phyloP scores from a whole-genome alignment of 2,329 filamentous ascomycete genomes.

The Exophiala bonariae region DNA sequence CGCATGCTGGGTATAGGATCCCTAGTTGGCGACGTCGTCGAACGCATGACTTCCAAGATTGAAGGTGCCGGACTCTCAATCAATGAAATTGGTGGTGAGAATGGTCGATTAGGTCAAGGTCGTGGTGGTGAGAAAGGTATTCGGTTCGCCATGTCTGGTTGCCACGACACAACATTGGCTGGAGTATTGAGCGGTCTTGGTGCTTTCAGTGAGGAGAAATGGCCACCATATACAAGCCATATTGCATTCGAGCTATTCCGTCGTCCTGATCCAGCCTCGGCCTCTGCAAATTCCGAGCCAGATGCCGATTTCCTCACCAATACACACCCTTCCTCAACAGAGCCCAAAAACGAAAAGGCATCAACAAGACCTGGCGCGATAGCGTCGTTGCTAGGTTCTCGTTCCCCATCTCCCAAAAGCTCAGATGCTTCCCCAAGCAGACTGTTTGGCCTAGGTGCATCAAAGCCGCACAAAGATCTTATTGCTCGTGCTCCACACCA shows the following conservation, averaged over 20 bases:
- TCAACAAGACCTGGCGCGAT: constrained; percentile 21
- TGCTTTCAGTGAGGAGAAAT: constrained; percentile 69
- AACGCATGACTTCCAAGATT: constrained; percentile 69
- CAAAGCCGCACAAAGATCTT: constrained; percentile 17
- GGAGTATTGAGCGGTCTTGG: constrained; percentile 76
- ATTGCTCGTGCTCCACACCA: constrained; percentile 63
- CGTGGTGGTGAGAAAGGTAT: constrained; percentile 55
- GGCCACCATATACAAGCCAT: constrained; percentile 93
- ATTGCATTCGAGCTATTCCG: constrained; percentile 89
- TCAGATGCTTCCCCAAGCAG: constrained; percentile 15
- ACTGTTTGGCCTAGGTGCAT: constrained; percentile 46
- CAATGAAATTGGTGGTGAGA: constrained; percentile 47
- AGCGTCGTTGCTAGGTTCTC: constrained; percentile 28
- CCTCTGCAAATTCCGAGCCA: constrained; percentile 32
- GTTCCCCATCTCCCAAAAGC: constrained; percentile 28
- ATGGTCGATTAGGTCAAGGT: constrained; percentile 41
- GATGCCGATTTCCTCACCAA: constrained; percentile 16
- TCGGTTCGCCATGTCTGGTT: constrained; percentile 78
- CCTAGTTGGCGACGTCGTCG: constrained; percentile 79
- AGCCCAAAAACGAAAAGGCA: constrained; percentile 26
- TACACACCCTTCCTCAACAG: constrained; percentile 31
- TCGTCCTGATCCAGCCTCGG: constrained; percentile 38
- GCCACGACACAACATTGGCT: constrained; percentile 91
- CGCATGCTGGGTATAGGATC: constrained; percentile 84
- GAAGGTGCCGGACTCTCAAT: constrained; percentile 58